Conservation (phyloP, 768 basidiomycete genomes). For the Pleurotus tuber-regium region DNA sequence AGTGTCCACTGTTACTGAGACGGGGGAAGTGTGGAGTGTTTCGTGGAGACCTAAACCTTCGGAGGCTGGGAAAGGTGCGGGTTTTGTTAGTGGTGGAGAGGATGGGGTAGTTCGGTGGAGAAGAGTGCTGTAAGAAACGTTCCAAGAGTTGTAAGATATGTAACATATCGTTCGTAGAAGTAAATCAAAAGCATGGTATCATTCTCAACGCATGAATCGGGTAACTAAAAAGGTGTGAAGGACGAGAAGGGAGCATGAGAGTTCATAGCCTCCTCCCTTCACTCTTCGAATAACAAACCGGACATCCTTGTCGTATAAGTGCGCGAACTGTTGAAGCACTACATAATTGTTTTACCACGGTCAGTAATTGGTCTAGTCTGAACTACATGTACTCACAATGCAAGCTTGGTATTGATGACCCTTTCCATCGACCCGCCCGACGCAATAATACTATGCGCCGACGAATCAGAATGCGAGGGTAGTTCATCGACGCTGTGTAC, state of each 20-base stretch:
- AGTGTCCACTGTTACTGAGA: slow-evolving; percentile 76
- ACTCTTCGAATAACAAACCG: slow-evolving; percentile 2
- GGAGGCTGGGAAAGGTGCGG: slow-evolving; percentile 51
- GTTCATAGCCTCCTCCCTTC: slow-evolving; percentile 8
- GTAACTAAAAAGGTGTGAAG: too few relatives aligned
- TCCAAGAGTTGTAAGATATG: not conserved
- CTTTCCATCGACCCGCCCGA: not conserved
- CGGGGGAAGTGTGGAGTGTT: slow-evolving; percentile 82
- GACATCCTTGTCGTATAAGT: not conserved
- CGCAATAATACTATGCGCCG: slow-evolving; percentile 36
- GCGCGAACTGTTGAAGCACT: slow-evolving; percentile 4
- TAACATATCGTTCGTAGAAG: not conserved
- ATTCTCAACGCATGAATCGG: not conserved
- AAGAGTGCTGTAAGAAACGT: slow-evolving; percentile 35
- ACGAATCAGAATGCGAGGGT: slow-evolving; percentile 57
- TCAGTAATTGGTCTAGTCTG: too few relatives aligned
- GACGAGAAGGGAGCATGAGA: too few relatives aligned
- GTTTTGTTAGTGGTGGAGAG: slow-evolving; percentile 74
- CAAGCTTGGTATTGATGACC: slow-evolving; percentile 1
- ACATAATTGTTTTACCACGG: not conserved
- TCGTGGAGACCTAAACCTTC: slow-evolving; percentile 73
- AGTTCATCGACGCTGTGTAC: slow-evolving; percentile 64
- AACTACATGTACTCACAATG: too few relatives aligned
- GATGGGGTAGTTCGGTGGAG: slow-evolving; percentile 77
- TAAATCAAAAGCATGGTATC: not conserved